Conservation (phyloP, 441 rosid species). For the Mallotus repandus region DNA sequence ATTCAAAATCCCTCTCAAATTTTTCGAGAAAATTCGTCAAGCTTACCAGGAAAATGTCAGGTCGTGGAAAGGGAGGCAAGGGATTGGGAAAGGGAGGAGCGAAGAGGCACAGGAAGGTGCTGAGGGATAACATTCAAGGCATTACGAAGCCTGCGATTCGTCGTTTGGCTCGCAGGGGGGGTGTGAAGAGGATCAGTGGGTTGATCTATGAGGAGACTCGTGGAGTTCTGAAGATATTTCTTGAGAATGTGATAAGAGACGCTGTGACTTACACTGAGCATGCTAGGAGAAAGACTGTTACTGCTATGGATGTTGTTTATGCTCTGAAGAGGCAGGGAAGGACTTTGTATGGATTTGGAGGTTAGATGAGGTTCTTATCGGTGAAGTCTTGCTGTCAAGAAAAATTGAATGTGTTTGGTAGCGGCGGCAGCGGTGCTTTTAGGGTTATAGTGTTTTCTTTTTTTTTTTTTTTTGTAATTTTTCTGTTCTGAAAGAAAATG, state of each 20-base stretch:
- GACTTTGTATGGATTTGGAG: conserved; percentile 27
- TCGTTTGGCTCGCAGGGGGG: conserved; percentile 29
- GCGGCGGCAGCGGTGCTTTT: background rate
- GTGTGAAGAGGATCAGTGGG: conserved; percentile 29
- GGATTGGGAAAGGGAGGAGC: conserved; percentile 34
- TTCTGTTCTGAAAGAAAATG: too few species aligned
- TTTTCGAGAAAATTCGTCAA: background rate
- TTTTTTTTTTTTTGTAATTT: too few species aligned
- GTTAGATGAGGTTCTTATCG: conserved; percentile 4
- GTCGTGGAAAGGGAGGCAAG: conserved; percentile 35
- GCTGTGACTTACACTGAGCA: conserved; percentile 34
- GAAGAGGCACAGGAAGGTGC: conserved; percentile 28
- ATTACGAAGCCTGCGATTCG: conserved; percentile 31
- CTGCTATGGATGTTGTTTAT: conserved; percentile 34
- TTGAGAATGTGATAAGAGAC: conserved; percentile 32
- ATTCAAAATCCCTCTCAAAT: too few species aligned
- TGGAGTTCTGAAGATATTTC: conserved; percentile 27
- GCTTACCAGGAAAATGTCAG: conserved; percentile 13
- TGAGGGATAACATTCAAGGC: conserved; percentile 29
- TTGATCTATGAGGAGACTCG: conserved; percentile 33
- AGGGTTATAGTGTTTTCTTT: background rate
- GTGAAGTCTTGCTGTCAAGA: conserved; percentile 41
- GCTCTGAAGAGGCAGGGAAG: conserved; percentile 33
- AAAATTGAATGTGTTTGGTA: background rate
- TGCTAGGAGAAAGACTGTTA: conserved; percentile 31